Percentiles rank a stretch among this genome's conserved stretches.
phyloP scores from a whole-genome alignment of 2,329 filamentous ascomycete genomes.

The Nemania sp. region DNA sequence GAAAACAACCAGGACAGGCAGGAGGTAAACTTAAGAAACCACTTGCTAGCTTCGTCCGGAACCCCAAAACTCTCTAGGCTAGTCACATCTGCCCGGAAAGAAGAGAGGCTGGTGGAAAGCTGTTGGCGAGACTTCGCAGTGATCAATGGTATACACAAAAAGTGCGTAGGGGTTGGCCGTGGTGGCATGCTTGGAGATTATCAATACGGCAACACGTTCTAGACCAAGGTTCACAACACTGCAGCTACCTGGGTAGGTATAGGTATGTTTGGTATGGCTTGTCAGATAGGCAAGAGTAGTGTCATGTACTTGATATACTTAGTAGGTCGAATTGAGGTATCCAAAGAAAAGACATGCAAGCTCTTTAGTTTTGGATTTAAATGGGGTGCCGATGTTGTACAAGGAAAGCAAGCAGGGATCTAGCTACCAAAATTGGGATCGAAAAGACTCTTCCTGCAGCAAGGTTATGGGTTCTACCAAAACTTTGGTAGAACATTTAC shows the following conservation, averaged over 20 bases:
- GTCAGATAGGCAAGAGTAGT: background rate
- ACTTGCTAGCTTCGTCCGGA: constrained; percentile 67
- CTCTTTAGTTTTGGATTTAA: background rate
- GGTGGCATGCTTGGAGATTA: constrained; percentile 51
- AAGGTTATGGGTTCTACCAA: constrained; percentile 11
- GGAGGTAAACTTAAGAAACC: background rate
- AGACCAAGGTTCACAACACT: background rate
- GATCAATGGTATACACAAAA: constrained; percentile 80
- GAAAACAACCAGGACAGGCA: background rate
- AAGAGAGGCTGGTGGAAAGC: constrained; percentile 70
- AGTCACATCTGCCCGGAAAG: constrained; percentile 71
- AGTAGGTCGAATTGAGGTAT: background rate
- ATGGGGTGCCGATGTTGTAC: constrained; percentile 14
- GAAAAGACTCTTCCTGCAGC: constrained; percentile 29
- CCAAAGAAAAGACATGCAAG: background rate
- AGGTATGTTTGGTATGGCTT: background rate
- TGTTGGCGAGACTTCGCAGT: constrained; percentile 71
- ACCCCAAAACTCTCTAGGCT: constrained; percentile 61
- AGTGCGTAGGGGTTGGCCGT: constrained; percentile 71
- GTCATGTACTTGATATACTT: too few species aligned
- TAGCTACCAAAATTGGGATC: constrained; percentile 17
- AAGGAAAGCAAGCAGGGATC: constrained; percentile 23
- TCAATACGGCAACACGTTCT: background rate
- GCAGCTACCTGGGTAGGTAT: background rate
- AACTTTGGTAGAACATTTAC: constrained; percentile 7